Evolutionary conservation across 2,329 filamentous ascomycete genomes (phyloP), one percentile per base, ranked within the genome.

Genomic region (Pestalotiopsis sp.): DNA sequence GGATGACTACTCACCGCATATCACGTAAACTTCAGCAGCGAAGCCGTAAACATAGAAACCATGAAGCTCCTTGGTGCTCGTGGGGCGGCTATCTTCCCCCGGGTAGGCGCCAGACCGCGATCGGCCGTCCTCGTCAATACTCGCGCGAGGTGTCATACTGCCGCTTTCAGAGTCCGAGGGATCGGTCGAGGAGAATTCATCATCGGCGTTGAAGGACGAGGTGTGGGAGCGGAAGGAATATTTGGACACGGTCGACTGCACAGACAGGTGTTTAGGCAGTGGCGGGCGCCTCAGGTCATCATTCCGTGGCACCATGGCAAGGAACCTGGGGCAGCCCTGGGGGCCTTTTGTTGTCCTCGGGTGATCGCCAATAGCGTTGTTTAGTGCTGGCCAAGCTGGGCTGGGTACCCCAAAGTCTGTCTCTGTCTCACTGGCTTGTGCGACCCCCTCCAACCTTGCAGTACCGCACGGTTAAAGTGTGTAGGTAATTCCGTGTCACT

Each of bases 31-130:
- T 82, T 99, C 96, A 22, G 95, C 94, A 26, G 96, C 96, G 85
- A 97, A 98, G 56, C 92, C 92, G 83, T 98, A 98, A 78, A 92
- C 91, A 81, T 98, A 99, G 93, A 97, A 99, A 73, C 95, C 96
- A 52, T 90, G 85, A 69, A 98, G 87, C 86, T 99, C 96, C 79
- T 92, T 95, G 73, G 82, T 83, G 78, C 93, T 97, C 10, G 96
- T 98, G 66, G 92, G 88, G n/a, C 95, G 87, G 26, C 90, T 92
- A 79, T 99, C 96, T 78, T 98, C 94, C 70, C 92, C 94, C 2
- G 86, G 85, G 78, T 97, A 97, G 67, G 88, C 82, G 22, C 72
- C 71, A 67, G 78, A 79, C 30, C 30, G 30, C 69, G 72, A 72
- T 70, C 72, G 71, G 67, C 77, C 73, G 68, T 77, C 81, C 71